These are phyloP conservation scores for Rubroboletus satanas DNA, from an alignment of 768 basidiomycete genomes.

Conservation along the genomic window DNA sequence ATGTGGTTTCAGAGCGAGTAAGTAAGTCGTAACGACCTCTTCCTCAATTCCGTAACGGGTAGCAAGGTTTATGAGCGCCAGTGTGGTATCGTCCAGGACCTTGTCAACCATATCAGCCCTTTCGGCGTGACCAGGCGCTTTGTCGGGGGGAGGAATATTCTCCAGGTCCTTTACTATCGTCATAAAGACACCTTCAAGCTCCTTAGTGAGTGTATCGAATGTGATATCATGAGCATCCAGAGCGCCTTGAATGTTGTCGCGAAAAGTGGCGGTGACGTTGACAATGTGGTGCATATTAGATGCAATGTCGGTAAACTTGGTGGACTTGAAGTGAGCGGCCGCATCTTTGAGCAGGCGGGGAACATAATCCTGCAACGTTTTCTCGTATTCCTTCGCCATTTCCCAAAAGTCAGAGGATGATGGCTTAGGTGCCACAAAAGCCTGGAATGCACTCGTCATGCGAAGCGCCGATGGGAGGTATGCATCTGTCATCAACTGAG, in stretches of 20 bases:
- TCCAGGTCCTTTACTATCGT: neutral
- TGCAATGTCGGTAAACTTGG: constrained; percentile 2
- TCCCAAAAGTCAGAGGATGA: constrained; percentile 14
- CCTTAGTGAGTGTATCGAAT: constrained; percentile 2
- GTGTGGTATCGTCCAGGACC: neutral
- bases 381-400: neutral
- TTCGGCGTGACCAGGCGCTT: neutral
- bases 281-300: constrained; percentile 10
- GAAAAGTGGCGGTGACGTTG: constrained; percentile 10
- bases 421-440: neutral
- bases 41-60: constrained; percentile 6
- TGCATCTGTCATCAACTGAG: neutral
- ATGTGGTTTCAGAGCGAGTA: constrained; percentile 2
- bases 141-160: neutral
- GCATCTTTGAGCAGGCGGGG: constrained; percentile 5
- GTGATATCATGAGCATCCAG: constrained; percentile 7
- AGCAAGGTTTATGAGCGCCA: constrained; percentile 4
- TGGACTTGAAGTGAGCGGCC: neutral
- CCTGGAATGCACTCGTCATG: neutral
- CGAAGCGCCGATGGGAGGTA: neutral
- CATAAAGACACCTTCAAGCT: constrained; percentile 14
- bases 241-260: constrained; percentile 2
- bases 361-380: constrained; percentile 1
- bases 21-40: neutral
- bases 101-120: constrained; percentile 4